Base-by-base conservation (phyloP, 2,329 filamentous ascomycete species). In the Nannizziopsis arthrosporioides region DNA sequence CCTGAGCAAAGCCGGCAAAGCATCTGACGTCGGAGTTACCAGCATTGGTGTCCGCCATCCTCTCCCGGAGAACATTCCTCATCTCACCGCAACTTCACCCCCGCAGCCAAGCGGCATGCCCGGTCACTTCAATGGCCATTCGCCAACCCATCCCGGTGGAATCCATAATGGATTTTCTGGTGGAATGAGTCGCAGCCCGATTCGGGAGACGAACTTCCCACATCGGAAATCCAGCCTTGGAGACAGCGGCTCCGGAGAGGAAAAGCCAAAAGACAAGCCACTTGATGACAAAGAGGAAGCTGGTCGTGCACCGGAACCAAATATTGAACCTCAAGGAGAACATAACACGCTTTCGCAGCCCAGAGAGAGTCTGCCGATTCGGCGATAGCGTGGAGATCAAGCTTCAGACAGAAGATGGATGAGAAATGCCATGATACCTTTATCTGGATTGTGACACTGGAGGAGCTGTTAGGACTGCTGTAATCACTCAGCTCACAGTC, bases 1-100 rank as follows among this genome's bases (percentile, higher is more conserved):
- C 63, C 85, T 94, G 72, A 90, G 85, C 68, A 94, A 95, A 74
- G 92, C 92, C 51, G 92, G 92, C 69, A 96, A 96, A 73, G 88
- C 87, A 66, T 85, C 89, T 62, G 85, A 92, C 63, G 84, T 92
- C 61, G 90, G 93, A 63, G 86, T 94, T 52, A 94, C 90, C 63
- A 84, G 84, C 61, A 86, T 98, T 62, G 92, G 92, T 61, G 89
- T 86, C 61, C 84, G 94, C 71, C 92, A 98, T 68, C 92, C 92
- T 47, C 82, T 89, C 44, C 88, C 89, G 56, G 88, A 94, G 71
- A 93, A 93, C 68, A 94, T 95, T 68, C 89, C 89, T 27, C 88
- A 94, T 72, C 77, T 90, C 57, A 81, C 83, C 38, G 83, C 83
- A 49, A 81, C 83, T 52, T 76, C 68, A 60, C 58, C 67, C 67